Evolutionary conservation across 2,329 filamentous ascomycete genomes (phyloP).

Genomic region (Epichloe sp.): DNA sequence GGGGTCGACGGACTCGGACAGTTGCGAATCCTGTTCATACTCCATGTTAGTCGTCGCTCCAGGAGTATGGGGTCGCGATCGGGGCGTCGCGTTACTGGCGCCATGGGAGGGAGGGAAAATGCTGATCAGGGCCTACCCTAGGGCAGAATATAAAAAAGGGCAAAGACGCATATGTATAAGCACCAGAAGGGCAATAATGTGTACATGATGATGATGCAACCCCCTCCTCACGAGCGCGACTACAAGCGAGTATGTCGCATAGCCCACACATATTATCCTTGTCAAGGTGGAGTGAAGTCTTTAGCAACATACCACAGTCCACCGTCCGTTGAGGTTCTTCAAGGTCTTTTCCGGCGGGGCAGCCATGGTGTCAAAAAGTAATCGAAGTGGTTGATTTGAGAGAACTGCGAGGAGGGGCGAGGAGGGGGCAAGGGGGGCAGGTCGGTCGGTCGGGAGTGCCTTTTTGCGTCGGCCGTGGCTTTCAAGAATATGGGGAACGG

Average conservation of each 20-base stretch:
- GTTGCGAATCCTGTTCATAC: slow-evolving; percentile 52
- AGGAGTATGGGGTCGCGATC: background rate
- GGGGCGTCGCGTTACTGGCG: background rate
- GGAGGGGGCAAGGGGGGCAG: background rate
- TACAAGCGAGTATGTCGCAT: background rate
- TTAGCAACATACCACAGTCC: slow-evolving; percentile 45
- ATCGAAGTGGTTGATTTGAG: background rate
- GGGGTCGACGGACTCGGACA: slow-evolving; percentile 56
- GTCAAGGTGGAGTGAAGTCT: too few relatives aligned
- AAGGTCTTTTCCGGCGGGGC: slow-evolving; percentile 54
- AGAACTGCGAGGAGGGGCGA: background rate
- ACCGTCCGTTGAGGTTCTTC: slow-evolving; percentile 55
- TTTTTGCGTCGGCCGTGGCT: background rate
- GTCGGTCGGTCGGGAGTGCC: background rate
- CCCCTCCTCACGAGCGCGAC: background rate
- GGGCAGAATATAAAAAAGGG: too few relatives aligned
- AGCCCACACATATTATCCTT: background rate
- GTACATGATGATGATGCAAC: background rate
- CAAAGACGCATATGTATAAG: too few relatives aligned
- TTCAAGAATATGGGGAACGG: background rate
- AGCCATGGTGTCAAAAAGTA: slow-evolving; percentile 41
- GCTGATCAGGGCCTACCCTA: background rate
- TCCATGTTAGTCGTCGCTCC: background rate
- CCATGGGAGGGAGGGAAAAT: background rate
- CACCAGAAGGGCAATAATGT: background rate